A percentile compares a stretch with the other conserved stretches of the same genome.
These are phyloP conservation scores for Dryas drummondii DNA, from an alignment of 306 rosid genomes.

Conservation along the genomic window DNA sequence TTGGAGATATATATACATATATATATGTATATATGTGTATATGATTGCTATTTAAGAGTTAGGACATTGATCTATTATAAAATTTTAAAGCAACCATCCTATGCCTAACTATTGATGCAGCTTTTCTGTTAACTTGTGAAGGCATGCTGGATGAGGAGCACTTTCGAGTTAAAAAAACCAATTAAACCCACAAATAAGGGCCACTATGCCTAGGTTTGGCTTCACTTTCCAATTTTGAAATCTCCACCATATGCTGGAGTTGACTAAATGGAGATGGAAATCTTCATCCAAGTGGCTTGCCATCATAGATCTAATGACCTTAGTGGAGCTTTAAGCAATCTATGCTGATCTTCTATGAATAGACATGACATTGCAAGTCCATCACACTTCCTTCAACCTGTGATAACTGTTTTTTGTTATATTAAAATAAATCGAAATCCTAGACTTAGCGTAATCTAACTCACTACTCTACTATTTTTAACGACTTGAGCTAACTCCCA, in stretches of 20 bases:
- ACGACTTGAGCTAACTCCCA: too few species aligned
- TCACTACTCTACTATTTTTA: too few species aligned
- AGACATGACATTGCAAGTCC: background rate
- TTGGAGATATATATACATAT: background rate
- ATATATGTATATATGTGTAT: too few species aligned
- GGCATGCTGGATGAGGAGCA: background rate
- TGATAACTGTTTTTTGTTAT: too few species aligned
- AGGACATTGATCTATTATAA: background rate
- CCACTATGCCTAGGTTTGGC: background rate
- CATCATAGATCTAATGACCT: background rate
- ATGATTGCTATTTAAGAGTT: background rate
- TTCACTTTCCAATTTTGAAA: background rate
- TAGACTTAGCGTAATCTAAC: too few species aligned
- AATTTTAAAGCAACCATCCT: background rate
- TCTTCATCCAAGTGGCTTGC: background rate
- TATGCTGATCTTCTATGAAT: background rate
- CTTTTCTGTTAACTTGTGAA: background rate
- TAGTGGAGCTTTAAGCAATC: constrained; percentile 1
- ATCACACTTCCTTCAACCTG: background rate
- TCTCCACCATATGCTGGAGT: background rate
- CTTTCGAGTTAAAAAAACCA: background rate
- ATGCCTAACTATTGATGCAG: background rate
- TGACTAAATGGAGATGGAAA: background rate
- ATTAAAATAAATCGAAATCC: too few species aligned
- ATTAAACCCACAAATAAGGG: background rate